phyloP scores from a whole-genome alignment of 1,284 basidiomycete genomes.

The Xanthoconium separans region DNA sequence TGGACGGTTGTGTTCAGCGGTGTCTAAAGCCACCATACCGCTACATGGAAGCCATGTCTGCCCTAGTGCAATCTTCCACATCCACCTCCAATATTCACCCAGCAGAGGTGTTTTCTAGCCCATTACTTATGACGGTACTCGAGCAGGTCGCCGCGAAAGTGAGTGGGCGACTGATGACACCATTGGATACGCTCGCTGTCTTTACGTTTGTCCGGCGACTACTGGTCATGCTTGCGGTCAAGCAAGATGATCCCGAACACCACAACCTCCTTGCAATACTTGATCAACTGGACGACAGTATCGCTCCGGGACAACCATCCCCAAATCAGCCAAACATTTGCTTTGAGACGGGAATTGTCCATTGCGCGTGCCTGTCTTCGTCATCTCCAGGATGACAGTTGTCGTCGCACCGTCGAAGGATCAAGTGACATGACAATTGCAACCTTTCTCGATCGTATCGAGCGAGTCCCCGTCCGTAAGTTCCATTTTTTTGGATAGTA shows the following conservation, averaged over 20 bases:
- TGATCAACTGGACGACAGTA: constrained; percentile 37
- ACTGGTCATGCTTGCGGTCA: constrained; percentile 54
- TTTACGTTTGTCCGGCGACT: constrained; percentile 64
- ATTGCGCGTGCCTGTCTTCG: constrained; percentile 38
- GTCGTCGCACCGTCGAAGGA: not conserved
- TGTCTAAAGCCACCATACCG: constrained; percentile 84
- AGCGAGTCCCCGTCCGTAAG: constrained; percentile 42
- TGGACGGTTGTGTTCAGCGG: constrained; percentile 87
- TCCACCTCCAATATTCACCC: not conserved
- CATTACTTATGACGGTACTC: constrained; percentile 72
- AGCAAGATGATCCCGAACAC: constrained; percentile 42
- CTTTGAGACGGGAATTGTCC: constrained; percentile 43
- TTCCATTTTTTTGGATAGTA: constrained; percentile 8
- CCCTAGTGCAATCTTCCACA: constrained; percentile 14
- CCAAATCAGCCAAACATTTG: constrained; percentile 38
- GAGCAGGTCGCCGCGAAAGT: constrained; percentile 75
- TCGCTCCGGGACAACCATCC: constrained; percentile 28
- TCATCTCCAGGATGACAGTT: constrained; percentile 23
- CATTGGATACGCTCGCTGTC: constrained; percentile 63
- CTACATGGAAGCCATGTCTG: constrained; percentile 71
- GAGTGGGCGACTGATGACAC: constrained; percentile 47
- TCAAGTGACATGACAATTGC: constrained; percentile 26
- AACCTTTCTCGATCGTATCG: constrained; percentile 44
- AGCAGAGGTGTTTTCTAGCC: constrained; percentile 49
- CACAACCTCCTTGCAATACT: constrained; percentile 36